A percentile compares a stretch with the other conserved stretches of the same genome.
Conservation (phyloP, 2,329 filamentous ascomycete species). For the Colletotrichum horii region DNA sequence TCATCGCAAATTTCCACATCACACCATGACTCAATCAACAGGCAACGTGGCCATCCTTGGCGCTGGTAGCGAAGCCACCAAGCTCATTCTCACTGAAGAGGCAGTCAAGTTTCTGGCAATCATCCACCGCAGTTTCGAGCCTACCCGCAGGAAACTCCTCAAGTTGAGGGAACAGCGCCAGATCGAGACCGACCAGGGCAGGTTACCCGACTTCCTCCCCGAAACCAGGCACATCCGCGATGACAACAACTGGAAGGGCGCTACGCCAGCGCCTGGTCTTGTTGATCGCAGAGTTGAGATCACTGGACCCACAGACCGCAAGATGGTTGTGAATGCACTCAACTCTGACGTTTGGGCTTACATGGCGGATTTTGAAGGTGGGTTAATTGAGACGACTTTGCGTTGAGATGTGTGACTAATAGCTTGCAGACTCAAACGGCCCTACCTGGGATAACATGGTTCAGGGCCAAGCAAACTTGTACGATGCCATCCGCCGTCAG, state of each 20-base stretch:
- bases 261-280: slow-evolving; percentile 81
- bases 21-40: background rate
- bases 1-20: background rate
- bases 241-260: slow-evolving; percentile 84
- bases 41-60: slow-evolving; percentile 76
- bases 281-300: slow-evolving; percentile 89
- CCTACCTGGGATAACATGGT: slow-evolving; percentile 97
- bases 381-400: rapidly evolving
- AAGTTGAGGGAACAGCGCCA: slow-evolving; percentile 80
- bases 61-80: slow-evolving; percentile 71
- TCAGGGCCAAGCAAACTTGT: slow-evolving; percentile 88
- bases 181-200: slow-evolving; percentile 83
- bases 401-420: background rate
- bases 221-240: slow-evolving; percentile 90
- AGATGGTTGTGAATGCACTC: slow-evolving; percentile 93
- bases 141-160: slow-evolving; percentile 78
- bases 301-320: slow-evolving; percentile 86
- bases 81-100: slow-evolving; percentile 83
- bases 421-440: slow-evolving; percentile 70
- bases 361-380: slow-evolving; percentile 84
- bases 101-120: slow-evolving; percentile 84
- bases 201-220: slow-evolving; percentile 83
- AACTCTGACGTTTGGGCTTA: slow-evolving; percentile 93
- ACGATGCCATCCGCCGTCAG: slow-evolving; percentile 84
- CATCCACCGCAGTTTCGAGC: slow-evolving; percentile 86